phyloP scores from a whole-genome alignment of 805 yeast species.

The Starmerella geochares region DNA sequence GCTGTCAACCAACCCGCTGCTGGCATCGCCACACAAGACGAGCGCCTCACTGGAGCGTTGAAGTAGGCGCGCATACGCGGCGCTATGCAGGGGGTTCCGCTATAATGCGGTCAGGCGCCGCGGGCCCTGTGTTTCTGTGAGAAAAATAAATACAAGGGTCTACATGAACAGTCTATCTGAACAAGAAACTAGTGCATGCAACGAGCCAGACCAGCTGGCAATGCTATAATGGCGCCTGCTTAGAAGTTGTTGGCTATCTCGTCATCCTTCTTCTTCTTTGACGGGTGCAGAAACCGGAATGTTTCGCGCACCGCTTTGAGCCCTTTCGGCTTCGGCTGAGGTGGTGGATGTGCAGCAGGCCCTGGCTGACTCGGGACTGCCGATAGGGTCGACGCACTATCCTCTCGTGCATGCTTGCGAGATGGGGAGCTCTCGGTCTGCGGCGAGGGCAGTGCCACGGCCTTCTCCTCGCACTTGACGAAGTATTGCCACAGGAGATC shows the following conservation, averaged over 20 bases:
- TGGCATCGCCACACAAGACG: too few relatives aligned
- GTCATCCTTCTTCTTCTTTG: constrained; percentile 17
- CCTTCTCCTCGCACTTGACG: constrained; percentile 28
- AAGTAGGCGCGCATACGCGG: too few relatives aligned
- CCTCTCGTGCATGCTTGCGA: constrained; percentile 16
- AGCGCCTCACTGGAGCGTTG: too few relatives aligned
- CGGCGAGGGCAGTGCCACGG: not conserved
- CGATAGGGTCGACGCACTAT: not conserved
- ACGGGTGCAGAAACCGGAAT: constrained; percentile 18
- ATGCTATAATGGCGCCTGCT: not conserved
- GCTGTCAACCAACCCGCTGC: too few relatives aligned
- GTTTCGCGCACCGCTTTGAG: constrained; percentile 21
- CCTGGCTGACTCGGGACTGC: too few relatives aligned
- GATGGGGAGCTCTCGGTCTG: not conserved
- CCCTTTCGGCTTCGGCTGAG: constrained; percentile 10
- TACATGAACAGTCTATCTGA: not conserved
- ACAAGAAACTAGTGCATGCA: not conserved
- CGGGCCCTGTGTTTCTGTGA: too few relatives aligned
- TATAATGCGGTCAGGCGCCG: too few relatives aligned
- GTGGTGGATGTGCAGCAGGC: too few relatives aligned
- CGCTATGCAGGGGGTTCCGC: too few relatives aligned
- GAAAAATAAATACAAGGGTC: not conserved
- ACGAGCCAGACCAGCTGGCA: constrained; percentile 15
- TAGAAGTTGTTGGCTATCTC: not conserved
- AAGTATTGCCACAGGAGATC: constrained; percentile 32